Base-by-base conservation (phyloP, 2,329 filamentous ascomycete species). In the Tolypocladium album region DNA sequence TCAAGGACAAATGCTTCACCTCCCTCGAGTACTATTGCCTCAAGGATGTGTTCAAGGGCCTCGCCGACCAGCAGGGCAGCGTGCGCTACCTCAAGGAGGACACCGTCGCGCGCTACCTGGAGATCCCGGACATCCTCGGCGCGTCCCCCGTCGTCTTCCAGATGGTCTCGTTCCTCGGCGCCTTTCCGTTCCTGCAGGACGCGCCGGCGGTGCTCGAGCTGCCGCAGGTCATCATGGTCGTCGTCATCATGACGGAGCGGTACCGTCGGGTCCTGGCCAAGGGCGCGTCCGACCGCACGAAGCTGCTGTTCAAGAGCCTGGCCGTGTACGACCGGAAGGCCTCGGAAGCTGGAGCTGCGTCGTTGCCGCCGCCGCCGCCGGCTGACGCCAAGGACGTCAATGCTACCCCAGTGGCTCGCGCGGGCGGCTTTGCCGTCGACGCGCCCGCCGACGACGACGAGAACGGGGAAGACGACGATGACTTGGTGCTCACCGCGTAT, bases 21-120 rank as follows among this genome's bases (percentile, higher is more conserved):
- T 80, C 85, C 1, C 78, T 91, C 60, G 88, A 92, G 72, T 76
- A 89, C 38, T 89, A 88, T 72, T 89, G 83, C 39, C 84, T 90
- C 72, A 87, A 86, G 66, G 84, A 89, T 69, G 87, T 90, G 67
- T 91, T 91, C 75, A 82, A 80, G 61, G 82, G 79, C 60, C 83
- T 91, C 24, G 86, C 88, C 64, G 87, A 90, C 66, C 73, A 80
- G 20, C 79, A 88, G 67, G 82, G 80, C 56, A 76, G 79, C 52
- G 74, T 89, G 55, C 78, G 78, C 58, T 89, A 89, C 69, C 81
- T 90, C 64, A 88, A 85, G 67, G 87, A 76, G 68, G 82, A 87
- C 58, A 90, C 87, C 13, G 75, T 91, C 64, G 82, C 85, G 61
- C 82, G 86, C 40, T 91, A 89, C 70, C 82, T 92, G 53, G 87